These are phyloP conservation scores for Bombardia bombarda DNA, from an alignment of 495 filamentous ascomycete genomes.

Conservation along the genomic window DNA sequence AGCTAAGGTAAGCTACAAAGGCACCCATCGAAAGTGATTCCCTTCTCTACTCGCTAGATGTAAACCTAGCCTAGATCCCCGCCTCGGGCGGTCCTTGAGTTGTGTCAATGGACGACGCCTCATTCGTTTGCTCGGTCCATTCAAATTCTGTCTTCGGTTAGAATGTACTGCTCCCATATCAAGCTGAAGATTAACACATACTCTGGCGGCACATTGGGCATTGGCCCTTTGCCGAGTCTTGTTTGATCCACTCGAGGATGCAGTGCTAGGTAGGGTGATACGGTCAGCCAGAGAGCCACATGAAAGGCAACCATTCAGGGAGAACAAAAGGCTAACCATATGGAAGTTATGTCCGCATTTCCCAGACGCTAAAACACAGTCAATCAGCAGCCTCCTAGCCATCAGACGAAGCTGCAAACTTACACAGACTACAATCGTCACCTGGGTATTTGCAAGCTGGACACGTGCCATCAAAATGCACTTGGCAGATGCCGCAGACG, in stretches of 20 bases:
- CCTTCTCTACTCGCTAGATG: too few relatives aligned
- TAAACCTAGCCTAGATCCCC: not conserved
- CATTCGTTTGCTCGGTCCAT: conserved; percentile 38
- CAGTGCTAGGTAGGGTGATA: conserved; percentile 61
- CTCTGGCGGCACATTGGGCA: conserved; percentile 98
- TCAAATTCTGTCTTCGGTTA: conserved; percentile 51
- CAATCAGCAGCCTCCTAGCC: conserved; percentile 1
- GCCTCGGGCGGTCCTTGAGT: conserved; percentile 5
- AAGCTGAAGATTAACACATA: conserved; percentile 36
- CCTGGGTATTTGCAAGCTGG: conserved; percentile 97
- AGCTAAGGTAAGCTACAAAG: too few relatives aligned
- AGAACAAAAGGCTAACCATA: conserved; percentile 53
- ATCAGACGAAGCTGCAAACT: not conserved
- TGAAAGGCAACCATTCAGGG: not conserved
- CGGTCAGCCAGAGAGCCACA: not conserved
- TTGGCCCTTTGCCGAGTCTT: conserved; percentile 84
- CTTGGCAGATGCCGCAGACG: conserved; percentile 96
- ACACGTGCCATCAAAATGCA: conserved; percentile 95
- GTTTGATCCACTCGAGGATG: conserved; percentile 90
- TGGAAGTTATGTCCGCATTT: conserved; percentile 97
- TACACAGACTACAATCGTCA: conserved; percentile 87
- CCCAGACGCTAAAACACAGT: conserved; percentile 60
- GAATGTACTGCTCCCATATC: not conserved
- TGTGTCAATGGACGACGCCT: conserved; percentile 12
- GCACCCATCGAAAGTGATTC: too few relatives aligned